Percentiles rank a stretch among this genome's conserved stretches.
These are phyloP conservation scores for Chrysopogon serrulatus DNA, from an alignment of 176 grass and related monocot species.

Conservation along the genomic window DNA sequence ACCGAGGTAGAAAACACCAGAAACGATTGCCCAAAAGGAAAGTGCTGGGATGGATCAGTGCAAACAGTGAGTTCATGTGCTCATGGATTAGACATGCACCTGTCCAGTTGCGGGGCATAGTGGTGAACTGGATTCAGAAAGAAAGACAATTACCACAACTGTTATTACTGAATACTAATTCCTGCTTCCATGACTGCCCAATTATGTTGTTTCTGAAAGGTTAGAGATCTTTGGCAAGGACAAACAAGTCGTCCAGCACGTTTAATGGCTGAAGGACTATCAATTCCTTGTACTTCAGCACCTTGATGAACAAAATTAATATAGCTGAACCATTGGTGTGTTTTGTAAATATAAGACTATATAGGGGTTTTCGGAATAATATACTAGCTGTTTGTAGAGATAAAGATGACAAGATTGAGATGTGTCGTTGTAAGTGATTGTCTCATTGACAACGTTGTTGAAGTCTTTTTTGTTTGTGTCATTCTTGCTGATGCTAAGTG, in stretches of 20 bases:
- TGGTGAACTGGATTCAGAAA: not conserved
- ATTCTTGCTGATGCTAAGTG: too few relatives aligned
- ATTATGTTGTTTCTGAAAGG: not conserved
- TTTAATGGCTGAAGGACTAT: not conserved
- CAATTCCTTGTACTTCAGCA: too few relatives aligned
- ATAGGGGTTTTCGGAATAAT: too few relatives aligned
- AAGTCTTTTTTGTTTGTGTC: too few relatives aligned
- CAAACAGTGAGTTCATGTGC: not conserved
- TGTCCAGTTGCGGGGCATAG: not conserved
- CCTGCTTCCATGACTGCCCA: not conserved
- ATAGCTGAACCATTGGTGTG: too few relatives aligned
- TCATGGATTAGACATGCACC: not conserved
- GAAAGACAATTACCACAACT: not conserved
- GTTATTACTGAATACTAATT: not conserved
- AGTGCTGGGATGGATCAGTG: not conserved
- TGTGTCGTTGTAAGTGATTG: too few relatives aligned
- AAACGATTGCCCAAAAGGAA: not conserved
- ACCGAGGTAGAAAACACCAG: fast-evolving
- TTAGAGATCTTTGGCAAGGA: not conserved
- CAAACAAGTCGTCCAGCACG: not conserved
- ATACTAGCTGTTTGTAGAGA: too few relatives aligned
- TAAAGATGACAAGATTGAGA: too few relatives aligned
- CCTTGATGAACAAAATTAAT: too few relatives aligned
- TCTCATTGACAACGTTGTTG: too few relatives aligned
- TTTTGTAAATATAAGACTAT: too few relatives aligned